Conservation (phyloP, 192 early-diverging fungal species). For the Chytriomyces sp. region DNA sequence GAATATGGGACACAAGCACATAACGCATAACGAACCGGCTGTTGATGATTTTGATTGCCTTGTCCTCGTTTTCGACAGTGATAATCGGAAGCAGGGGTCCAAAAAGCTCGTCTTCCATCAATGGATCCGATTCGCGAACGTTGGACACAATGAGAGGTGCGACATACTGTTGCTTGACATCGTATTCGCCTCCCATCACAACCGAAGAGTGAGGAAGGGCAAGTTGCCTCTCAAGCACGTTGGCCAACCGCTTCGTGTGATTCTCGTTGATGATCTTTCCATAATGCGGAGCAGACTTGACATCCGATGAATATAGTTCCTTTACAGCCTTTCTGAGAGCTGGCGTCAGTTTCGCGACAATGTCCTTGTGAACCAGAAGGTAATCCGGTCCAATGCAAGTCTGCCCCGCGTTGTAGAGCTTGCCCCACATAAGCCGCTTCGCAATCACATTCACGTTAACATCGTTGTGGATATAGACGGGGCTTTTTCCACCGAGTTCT, state of each 20-base stretch:
- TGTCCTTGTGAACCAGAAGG: constrained; percentile 66
- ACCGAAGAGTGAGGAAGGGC: constrained; percentile 38
- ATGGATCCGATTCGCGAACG: constrained; percentile 52
- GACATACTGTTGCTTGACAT: constrained; percentile 70
- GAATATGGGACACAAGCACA: background rate
- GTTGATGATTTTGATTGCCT: constrained; percentile 40
- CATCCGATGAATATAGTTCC: constrained; percentile 41
- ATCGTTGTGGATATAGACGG: constrained; percentile 53
- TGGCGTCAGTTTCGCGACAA: constrained; percentile 59
- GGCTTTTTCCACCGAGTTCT: constrained; percentile 93
- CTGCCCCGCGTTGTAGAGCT: constrained; percentile 88
- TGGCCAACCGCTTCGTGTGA: constrained; percentile 70
- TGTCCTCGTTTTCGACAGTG: constrained; percentile 35
- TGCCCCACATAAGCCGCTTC: constrained; percentile 77
- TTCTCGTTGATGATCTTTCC: constrained; percentile 72
- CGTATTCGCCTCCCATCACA: constrained; percentile 57
- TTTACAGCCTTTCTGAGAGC: constrained; percentile 46
- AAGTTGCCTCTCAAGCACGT: constrained; percentile 54
- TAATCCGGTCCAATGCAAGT: constrained; percentile 76
- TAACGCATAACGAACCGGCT: constrained; percentile 4
- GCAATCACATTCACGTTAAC: constrained; percentile 67
- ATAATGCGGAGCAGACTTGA: constrained; percentile 56
- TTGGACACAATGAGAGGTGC: constrained; percentile 78
- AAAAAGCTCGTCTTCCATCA: constrained; percentile 88
- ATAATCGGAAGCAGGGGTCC: constrained; percentile 88